Evolutionary conservation across 176 grass and related monocot genomes (phyloP).

Genomic region (bread wheat (Triticum aestivum)): IWGSC_CS_RefSeq_v2.1 NC_057800.1:72798065-72798564

Average conservation of each 20-base stretch:
- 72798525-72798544: conserved; percentile 11
- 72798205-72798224: conserved; percentile 42
- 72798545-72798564: neutral
- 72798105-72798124: neutral
- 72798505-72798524: neutral
- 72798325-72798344: conserved; percentile 63
- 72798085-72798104: neutral
- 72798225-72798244: conserved; percentile 56
- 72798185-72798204: conserved; percentile 33
- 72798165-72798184: conserved; percentile 16
- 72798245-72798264: conserved; percentile 45
- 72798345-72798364: conserved; percentile 42
- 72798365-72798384: conserved; percentile 46
- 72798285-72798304: conserved; percentile 49
- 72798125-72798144: neutral
- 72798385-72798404: conserved; percentile 12
- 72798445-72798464: neutral
- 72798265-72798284: conserved; percentile 50
- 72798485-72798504: neutral
- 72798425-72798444: conserved; percentile 5
- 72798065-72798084: neutral
- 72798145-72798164: neutral
- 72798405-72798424: neutral
- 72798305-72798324: conserved; percentile 24
- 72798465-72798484: neutral